These are phyloP conservation scores for Marvania coccoides DNA, from an alignment of 139 green algal genomes.

Conservation along the genomic window DNA sequence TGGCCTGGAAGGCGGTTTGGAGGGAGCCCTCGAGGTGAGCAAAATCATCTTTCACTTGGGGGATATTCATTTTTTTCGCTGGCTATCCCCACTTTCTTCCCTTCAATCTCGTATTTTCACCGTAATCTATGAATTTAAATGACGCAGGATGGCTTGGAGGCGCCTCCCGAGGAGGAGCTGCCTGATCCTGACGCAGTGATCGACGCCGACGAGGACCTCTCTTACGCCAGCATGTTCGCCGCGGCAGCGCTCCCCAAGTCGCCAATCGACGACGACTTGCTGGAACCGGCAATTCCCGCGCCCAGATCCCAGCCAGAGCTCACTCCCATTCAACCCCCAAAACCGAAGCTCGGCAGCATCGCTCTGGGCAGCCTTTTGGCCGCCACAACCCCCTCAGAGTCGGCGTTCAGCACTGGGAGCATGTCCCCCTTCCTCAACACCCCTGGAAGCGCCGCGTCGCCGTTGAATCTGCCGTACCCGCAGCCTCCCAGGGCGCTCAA, in stretches of 20 bases:
- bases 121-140: too few species aligned
- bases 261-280: background rate
- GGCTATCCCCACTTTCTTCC: too few species aligned
- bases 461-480: background rate
- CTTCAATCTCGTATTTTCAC: too few species aligned
- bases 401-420: background rate
- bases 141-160: slow-evolving; percentile 65
- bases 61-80: too few species aligned
- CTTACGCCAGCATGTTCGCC: slow-evolving; percentile 52
- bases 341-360: slow-evolving; percentile 13
- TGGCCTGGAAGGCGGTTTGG: slow-evolving; percentile 41
- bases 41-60: background rate
- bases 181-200: slow-evolving; percentile 19
- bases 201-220: slow-evolving; percentile 50
- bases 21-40: too few species aligned
- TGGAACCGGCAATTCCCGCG: background rate
- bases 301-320: background rate
- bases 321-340: background rate
- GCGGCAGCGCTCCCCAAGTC: background rate
- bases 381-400: slow-evolving; percentile 2
- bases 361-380: slow-evolving; percentile 25
- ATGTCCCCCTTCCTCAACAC: background rate
- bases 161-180: slow-evolving; percentile 43
- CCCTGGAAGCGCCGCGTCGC: background rate
- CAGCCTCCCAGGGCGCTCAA: background rate